A percentile compares a stretch with the other conserved stretches of the same genome.
Conservation (phyloP, 2,329 filamentous ascomycete genomes). For the Hypoxylon sp. region DNA sequence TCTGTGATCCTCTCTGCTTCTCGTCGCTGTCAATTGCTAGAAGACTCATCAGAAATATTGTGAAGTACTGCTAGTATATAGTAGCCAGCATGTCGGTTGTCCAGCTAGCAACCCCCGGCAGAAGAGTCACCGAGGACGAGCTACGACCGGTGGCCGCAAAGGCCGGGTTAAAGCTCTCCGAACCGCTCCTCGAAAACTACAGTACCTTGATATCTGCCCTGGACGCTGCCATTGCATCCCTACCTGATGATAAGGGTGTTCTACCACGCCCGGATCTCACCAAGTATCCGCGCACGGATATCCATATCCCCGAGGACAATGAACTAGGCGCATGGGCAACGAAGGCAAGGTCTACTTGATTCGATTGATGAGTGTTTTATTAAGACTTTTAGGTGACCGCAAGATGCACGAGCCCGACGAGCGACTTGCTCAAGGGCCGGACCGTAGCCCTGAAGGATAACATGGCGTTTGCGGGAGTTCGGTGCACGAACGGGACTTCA, state of each 20-base stretch:
- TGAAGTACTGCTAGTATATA: no score
- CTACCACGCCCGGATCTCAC: constrained; percentile 44
- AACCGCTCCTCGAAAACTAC: constrained; percentile 38
- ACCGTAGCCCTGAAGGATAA: constrained; percentile 63
- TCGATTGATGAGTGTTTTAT: neutral
- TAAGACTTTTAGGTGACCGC: constrained; percentile 37
- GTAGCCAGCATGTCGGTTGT: constrained; percentile 40
- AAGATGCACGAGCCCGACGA: constrained; percentile 42
- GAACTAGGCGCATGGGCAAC: constrained; percentile 47
- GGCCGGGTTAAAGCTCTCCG: constrained; percentile 42
- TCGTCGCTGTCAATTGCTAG: neutral
- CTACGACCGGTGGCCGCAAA: constrained; percentile 41
- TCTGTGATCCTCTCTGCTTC: neutral
- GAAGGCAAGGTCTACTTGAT: constrained; percentile 32
- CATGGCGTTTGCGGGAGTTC: constrained; percentile 59
- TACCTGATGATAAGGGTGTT: constrained; percentile 42
- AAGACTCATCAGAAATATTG: neutral
- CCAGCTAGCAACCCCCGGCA: constrained; percentile 7
- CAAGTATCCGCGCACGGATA: constrained; percentile 48
- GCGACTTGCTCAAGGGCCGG: constrained; percentile 53
- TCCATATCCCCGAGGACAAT: constrained; percentile 48
- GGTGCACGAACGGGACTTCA: constrained; percentile 58
- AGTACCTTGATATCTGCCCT: constrained; percentile 41
- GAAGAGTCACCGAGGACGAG: constrained; percentile 34
- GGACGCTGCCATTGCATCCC: constrained; percentile 40